Evolutionary conservation across 208 protist genomes (phyloP).

Genomic region (Lotmaria passim): DNA sequence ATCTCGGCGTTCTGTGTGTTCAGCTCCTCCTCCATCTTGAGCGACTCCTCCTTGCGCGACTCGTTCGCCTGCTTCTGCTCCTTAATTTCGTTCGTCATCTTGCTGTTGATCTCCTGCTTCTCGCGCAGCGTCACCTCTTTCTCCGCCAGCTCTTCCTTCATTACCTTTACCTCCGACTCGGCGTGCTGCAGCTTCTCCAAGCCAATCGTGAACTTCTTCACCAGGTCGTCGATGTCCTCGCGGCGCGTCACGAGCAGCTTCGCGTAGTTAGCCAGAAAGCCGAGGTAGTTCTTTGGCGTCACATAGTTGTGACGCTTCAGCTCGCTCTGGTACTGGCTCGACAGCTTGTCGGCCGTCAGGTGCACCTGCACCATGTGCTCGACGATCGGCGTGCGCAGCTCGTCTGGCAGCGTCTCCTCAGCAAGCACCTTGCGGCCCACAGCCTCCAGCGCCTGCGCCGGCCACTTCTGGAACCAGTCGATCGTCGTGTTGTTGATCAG

Average conservation of each 20-base stretch:
- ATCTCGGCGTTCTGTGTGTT: conserved; percentile 92
- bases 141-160: conserved; percentile 94
- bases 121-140: conserved; percentile 95
- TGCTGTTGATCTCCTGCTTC: conserved; percentile 95
- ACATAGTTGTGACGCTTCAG: conserved; percentile 98
- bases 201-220: conserved; percentile 96
- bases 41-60: conserved; percentile 87
- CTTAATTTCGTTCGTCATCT: conserved; percentile 93
- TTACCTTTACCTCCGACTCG: conserved; percentile 95
- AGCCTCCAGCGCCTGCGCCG: conserved; percentile 95
- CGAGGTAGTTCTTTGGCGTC: conserved; percentile 99
- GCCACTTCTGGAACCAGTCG: conserved; percentile 99
- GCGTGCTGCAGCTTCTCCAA: conserved; percentile 96
- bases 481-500: conserved; percentile 99
- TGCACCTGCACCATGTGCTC: conserved; percentile 98
- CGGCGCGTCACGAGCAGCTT: conserved; percentile 93
- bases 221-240: conserved; percentile 94
- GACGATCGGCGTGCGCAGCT: conserved; percentile 86
- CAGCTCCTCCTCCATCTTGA: conserved; percentile 92
- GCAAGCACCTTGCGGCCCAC: conserved; percentile 91
- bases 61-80: conserved; percentile 91
- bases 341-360: conserved; percentile 88
- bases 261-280: conserved; percentile 97
- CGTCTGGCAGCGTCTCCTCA: conserved; percentile 91
- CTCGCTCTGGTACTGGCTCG: conserved; percentile 87